Evolutionary conservation across 2,329 filamentous ascomycete species (phyloP), one percentile per base, ranked within the genome.

Genomic region (Neopestalotiopsis clavispora): DNA sequence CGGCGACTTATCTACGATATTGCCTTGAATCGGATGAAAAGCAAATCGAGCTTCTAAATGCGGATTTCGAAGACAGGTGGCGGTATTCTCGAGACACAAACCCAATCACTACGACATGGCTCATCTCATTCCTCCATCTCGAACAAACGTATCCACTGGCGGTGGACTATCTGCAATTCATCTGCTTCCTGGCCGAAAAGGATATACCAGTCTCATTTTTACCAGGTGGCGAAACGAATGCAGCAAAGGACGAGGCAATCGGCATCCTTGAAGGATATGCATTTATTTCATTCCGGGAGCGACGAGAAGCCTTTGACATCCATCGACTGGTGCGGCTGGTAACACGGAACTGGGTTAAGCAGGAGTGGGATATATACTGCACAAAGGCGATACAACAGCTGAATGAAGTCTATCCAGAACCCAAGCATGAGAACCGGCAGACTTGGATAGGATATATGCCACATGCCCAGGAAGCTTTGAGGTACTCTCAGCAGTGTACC

Each of bases 91-190:
- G 17, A 64, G 10, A n/a, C 34, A 5, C 76, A 76, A 75, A 78
- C n/a, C 72, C 79, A 4, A 73, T 82, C 5, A 77, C 77, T 5
- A 75, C 75, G 0, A 81, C 82, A 4, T 80, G 76, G 71, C 72
- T 80, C 1, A 73, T 83, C 52, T 82, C 81, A 0, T 80, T 84
- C 40, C 72, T 80, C 17, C 74, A 78, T 32, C 79, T 82, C 58
- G 69, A 65, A 28, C 65, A 42, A 3, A 71, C 80, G 66, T 28
- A 28, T 28, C 10, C 68, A 2, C 59, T 74, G 10, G 81, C 81
- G 4, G 78, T 77, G 52, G 70, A 77, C 1, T 70, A 80, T 63
- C 73, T 85, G 4, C 76, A 73, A 0, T 79, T 81, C 66, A 77
- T 80, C 40, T 77, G 78, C 4, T 79, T 73, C 38, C 75, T 84